phyloP scores from a whole-genome alignment of 1,284 basidiomycete genomes.

The Phaffia rhodozyma region DNA sequence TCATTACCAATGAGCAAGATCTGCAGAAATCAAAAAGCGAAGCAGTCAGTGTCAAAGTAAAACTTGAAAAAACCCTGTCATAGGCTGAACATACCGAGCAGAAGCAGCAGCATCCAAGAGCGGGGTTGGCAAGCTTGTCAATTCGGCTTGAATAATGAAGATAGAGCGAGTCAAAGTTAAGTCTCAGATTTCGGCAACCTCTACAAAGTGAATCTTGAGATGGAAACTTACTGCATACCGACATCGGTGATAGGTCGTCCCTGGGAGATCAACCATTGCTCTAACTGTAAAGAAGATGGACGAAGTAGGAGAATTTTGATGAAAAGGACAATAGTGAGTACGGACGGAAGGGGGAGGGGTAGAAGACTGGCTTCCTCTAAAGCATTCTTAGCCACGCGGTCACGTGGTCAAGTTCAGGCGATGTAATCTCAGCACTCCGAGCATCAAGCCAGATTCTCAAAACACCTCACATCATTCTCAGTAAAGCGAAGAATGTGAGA shows the following conservation, averaged over 20 bases:
- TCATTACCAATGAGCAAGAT: neutral
- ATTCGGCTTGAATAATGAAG: too few relatives aligned
- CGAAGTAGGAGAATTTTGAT: neutral
- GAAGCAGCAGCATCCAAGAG: constrained; percentile 35
- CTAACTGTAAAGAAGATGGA: constrained; percentile 24
- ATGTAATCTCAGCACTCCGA: constrained; percentile 19
- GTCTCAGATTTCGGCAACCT: too few relatives aligned
- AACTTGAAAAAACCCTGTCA: neutral
- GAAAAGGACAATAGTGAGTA: neutral
- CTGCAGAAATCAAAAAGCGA: neutral
- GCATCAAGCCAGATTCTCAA: neutral
- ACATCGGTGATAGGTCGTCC: constrained; percentile 31
- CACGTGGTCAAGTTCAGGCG: constrained; percentile 19
- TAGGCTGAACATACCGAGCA: constrained; percentile 27
- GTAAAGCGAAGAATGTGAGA: too few relatives aligned
- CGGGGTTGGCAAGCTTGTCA: neutral
- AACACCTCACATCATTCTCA: too few relatives aligned
- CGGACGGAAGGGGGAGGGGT: too few relatives aligned
- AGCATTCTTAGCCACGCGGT: constrained; percentile 19
- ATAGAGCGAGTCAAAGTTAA: too few relatives aligned
- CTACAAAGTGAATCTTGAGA: too few relatives aligned
- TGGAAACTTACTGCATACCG: constrained; percentile 34
- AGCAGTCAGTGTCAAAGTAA: neutral
- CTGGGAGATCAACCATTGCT: constrained; percentile 33
- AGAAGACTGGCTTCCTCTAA: neutral